Conservation (phyloP, 768 basidiomycete genomes). For the Naganishia randhawae region DNA sequence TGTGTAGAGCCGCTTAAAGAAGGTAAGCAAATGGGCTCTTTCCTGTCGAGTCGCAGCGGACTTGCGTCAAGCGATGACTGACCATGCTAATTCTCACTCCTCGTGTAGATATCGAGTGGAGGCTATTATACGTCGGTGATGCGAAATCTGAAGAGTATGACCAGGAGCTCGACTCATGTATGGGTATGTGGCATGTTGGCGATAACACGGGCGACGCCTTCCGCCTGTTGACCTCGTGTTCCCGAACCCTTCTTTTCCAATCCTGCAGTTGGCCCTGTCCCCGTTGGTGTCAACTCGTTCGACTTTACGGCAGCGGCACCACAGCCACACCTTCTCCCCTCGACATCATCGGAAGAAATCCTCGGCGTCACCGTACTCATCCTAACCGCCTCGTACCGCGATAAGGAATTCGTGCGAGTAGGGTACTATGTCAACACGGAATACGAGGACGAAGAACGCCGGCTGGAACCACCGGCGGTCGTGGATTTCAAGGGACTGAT, state of each 20-base stretch:
- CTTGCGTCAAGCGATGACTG: neutral
- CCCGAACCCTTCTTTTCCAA: neutral
- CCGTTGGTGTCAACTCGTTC: constrained; percentile 93
- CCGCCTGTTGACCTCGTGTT: neutral
- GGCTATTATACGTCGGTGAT: constrained; percentile 91
- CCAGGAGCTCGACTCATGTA: constrained; percentile 95
- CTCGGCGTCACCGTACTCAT: constrained; percentile 96
- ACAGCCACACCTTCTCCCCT: constrained; percentile 74
- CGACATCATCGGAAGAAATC: constrained; percentile 65
- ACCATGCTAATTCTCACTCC: neutral
- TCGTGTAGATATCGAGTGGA: constrained; percentile 86
- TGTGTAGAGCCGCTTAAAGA: constrained; percentile 87
- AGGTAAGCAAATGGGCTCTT: constrained; percentile 61
- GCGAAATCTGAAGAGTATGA: constrained; percentile 87
- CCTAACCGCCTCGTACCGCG: constrained; percentile 89
- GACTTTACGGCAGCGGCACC: constrained; percentile 89
- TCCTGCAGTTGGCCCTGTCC: constrained; percentile 78
- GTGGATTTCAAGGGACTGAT: constrained; percentile 76
- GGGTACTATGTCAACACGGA: constrained; percentile 99
- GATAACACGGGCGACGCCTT: neutral
- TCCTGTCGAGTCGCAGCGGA: too few relatives aligned
- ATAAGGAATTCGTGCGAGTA: constrained; percentile 98
- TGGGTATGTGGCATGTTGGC: constrained; percentile 49
- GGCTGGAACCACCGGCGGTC: constrained; percentile 62
- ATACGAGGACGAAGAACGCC: constrained; percentile 92